A percentile compares a stretch with the other conserved stretches of the same genome.
Evolutionary conservation across 225 moss, liverwort and hornwort species (phyloP).

Genomic region (Pseudoscleropodium purum): DNA sequence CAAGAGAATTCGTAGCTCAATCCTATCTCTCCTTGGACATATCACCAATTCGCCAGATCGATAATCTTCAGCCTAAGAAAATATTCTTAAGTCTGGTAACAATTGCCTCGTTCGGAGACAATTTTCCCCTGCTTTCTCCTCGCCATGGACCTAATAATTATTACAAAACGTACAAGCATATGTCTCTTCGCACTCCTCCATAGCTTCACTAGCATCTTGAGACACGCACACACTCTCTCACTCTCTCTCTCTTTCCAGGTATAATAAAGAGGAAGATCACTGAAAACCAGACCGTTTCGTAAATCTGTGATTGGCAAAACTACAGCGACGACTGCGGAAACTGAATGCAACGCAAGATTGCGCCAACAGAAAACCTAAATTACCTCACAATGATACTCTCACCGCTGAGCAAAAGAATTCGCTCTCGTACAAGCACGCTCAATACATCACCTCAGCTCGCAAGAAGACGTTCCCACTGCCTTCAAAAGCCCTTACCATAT

Average conservation of each 20-base stretch:
- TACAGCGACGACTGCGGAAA: not conserved
- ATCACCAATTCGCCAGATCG: not conserved
- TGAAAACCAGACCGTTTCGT: not conserved
- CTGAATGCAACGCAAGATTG: not conserved
- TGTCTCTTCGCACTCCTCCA: slow-evolving; percentile 31
- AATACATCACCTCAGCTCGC: not conserved
- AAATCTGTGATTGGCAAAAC: not conserved
- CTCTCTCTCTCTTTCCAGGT: not conserved
- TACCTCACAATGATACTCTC: not conserved
- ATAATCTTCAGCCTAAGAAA: not conserved
- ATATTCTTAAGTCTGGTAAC: not conserved
- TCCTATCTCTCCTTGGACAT: not conserved
- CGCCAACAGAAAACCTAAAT: not conserved
- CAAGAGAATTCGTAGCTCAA: not conserved
- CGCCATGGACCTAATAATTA: slow-evolving; percentile 37
- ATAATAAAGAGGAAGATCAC: not conserved
- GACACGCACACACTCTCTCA: not conserved
- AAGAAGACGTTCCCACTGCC: not conserved
- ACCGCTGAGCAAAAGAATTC: not conserved
- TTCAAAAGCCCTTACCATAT: not conserved
- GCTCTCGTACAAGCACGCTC: not conserved
- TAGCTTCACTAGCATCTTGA: slow-evolving; percentile 24
- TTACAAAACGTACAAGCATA: slow-evolving; percentile 16
- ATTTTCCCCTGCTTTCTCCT: slow-evolving; percentile 30
- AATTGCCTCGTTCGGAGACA: not conserved